A percentile compares a stretch with the other conserved stretches of the same genome.
phyloP scores from a whole-genome alignment of 129 eudicot genomes.

The Cynara cardunculus region DNA sequence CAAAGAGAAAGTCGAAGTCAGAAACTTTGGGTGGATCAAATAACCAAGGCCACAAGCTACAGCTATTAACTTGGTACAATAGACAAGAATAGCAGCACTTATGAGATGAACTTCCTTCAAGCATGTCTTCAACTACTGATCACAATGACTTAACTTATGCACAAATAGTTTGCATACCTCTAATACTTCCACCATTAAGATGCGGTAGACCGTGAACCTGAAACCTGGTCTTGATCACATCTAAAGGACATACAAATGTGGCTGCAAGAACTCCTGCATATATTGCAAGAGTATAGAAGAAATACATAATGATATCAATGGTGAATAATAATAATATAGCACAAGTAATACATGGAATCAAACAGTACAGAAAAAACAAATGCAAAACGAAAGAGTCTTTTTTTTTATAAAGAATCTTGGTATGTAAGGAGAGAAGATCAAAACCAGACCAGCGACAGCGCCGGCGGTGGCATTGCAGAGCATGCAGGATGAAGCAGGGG shows the following conservation, averaged over 20 bases:
- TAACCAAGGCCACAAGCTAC: not conserved
- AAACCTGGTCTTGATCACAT: slow-evolving; percentile 93
- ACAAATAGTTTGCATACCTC: slow-evolving; percentile 42
- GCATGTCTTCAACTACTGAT: not conserved
- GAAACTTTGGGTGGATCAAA: not conserved
- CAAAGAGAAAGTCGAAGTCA: not conserved
- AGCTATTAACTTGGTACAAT: not conserved
- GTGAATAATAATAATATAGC: not conserved
- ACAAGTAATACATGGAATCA: not conserved
- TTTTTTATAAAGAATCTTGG: not conserved
- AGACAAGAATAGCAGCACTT: too few species aligned
- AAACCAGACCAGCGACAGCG: slow-evolving; percentile 77
- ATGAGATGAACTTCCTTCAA: not conserved
- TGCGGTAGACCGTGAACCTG: slow-evolving; percentile 89
- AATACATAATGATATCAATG: not conserved
- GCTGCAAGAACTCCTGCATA: slow-evolving; percentile 89
- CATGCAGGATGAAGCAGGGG: slow-evolving; percentile 50
- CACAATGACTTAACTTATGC: not conserved
- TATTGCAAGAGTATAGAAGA: not conserved
- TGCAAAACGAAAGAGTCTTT: not conserved
- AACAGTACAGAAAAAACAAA: not conserved
- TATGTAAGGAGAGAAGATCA: not conserved
- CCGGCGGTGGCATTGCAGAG: slow-evolving; percentile 96
- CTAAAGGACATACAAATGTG: slow-evolving; percentile 94
- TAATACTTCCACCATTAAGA: slow-evolving; percentile 44